Evolutionary conservation across 1,284 basidiomycete genomes (phyloP).

Genomic region (Phylloboletellus chloephorus): DNA sequence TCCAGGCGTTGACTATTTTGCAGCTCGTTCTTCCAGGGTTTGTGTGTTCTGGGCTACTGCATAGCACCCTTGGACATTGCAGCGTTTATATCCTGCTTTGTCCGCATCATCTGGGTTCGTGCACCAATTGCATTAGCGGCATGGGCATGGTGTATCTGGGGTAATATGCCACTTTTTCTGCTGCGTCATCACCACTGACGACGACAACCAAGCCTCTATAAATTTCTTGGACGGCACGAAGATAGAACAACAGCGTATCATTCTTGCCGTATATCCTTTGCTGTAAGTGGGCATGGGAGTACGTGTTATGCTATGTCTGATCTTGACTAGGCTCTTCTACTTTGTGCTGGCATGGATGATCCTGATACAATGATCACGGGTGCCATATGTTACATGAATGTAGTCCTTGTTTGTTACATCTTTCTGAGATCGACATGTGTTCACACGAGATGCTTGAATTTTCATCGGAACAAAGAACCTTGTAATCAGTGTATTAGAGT

Average conservation of each 20-base stretch:
- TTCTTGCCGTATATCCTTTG: conserved; percentile 90
- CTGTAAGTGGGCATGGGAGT: conserved; percentile 42
- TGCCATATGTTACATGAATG: conserved; percentile 12
- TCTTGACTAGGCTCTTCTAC: conserved; percentile 61
- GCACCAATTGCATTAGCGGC: conserved; percentile 78
- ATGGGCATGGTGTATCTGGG: conserved; percentile 96
- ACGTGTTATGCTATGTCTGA: background rate
- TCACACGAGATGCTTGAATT: background rate
- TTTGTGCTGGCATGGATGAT: conserved; percentile 93
- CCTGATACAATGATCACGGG: conserved; percentile 62
- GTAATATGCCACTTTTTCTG: conserved; percentile 41
- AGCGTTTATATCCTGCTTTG: conserved; percentile 80
- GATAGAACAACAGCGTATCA: conserved; percentile 80
- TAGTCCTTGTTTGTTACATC: conserved; percentile 12
- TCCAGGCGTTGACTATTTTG: conserved; percentile 2
- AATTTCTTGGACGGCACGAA: conserved; percentile 93
- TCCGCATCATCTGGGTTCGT: conserved; percentile 80
- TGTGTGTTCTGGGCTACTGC: conserved; percentile 90
- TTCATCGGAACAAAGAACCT: background rate
- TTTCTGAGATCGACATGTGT: background rate
- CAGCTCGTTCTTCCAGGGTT: conserved; percentile 92
- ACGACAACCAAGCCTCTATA: conserved; percentile 64
- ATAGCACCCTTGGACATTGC: conserved; percentile 87
- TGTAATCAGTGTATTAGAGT: no score
- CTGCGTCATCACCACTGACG: background rate